Base-by-base conservation (phyloP, 495 filamentous ascomycete species). In the Neurospora cerealis region DNA sequence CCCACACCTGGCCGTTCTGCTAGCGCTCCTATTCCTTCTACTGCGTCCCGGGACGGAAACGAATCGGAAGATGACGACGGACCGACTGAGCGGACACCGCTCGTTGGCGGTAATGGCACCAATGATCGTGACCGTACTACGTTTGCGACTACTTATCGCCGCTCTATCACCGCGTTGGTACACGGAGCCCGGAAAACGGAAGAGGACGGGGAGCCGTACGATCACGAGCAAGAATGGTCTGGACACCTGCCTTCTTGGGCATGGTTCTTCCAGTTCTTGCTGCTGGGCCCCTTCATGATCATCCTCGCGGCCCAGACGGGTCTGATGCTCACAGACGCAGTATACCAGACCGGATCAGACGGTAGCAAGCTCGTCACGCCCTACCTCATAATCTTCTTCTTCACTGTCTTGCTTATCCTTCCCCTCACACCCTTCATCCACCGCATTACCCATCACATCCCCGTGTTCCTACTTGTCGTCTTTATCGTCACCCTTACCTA, bases 171-270 rank as follows among this genome's bases (percentile, higher is more conserved):
- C 73, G 77, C 83, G n/a, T 41, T 83, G 40, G 80, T 81, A 15
- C 80, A 78, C 69, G 78, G 78, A 9, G 78, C 81, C 46, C 80
- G 75, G 72, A 77, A 79, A 39, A 69, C 73, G 36, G 76, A 79
- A 13, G 71, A 72, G 39, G 72, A 74, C 2, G 76, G 77, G 37
- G 81, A 37, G 75, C 86, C 92, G 6, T 97, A 92, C 75, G 88
- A 88, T n/a, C 83, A 87, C 66, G 95, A 99, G 78, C 96, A 99
- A 78, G 78, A 86, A 5, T 98, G 96, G 96, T 95, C 92, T 74
- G 88, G 86, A 34, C 85, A 87, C 28, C 80, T 99, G 46, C 95
- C 93, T 1, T 87, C 86, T 38, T 97, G 91, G 91, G 88, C 90
- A 32, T 99, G 96, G 96, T 79, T 95, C 41, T 75, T 95, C 24